Base-by-base conservation (phyloP, 176 grass and related monocot species). In the Eleusine coracana region DNA sequence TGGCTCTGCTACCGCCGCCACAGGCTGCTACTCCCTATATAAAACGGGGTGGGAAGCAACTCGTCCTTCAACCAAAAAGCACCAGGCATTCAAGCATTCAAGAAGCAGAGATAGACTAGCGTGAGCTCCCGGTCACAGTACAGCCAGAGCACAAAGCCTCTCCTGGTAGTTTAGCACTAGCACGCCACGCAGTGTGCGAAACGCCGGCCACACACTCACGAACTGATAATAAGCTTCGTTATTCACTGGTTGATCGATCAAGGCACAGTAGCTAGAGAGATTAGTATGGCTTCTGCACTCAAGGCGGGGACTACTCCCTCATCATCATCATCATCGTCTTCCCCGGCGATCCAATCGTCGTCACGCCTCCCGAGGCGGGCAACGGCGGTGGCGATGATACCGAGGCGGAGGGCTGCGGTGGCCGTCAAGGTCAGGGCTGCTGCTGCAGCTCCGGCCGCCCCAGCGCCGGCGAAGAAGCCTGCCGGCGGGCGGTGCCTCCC, bases 221-320 rank as follows among this genome's bases (percentile, higher is more conserved):
- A 71, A 2, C 3, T 18, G 21, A 7, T 10, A 21, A 48, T 71
- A 25, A 46, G 41, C 21, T 27, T 68, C 14, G 34, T 55, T 17
- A 10, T 16, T 38, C 0, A 45, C 4, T 12, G 12, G 3, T 72
- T 44, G n/a, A 71, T 44, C 13, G n/a, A 49, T 28, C 40, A 16
- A 25, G 10, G 29, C 28, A 66, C 63, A 2, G n/a, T 70, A 1
- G 25, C 10, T 42, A 1, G 10, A 38, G 20, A 10, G 25, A 39
- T 5, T 1, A 66, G 41, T 51, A 89, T 90, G 88, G 78, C 73
- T 66, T 65, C 40, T 20, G 29, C 72, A 6, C 28, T 71, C 20
- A 86, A 77, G 58, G 60, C 42, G 58, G 60, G 29, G 3, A 50
- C 71, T 17, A 38, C 71, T 17, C 7, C 38, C 18, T 69, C 75